phyloP scores from a whole-genome alignment of 495 filamentous ascomycete species.

The Cercophora scortea region DNA sequence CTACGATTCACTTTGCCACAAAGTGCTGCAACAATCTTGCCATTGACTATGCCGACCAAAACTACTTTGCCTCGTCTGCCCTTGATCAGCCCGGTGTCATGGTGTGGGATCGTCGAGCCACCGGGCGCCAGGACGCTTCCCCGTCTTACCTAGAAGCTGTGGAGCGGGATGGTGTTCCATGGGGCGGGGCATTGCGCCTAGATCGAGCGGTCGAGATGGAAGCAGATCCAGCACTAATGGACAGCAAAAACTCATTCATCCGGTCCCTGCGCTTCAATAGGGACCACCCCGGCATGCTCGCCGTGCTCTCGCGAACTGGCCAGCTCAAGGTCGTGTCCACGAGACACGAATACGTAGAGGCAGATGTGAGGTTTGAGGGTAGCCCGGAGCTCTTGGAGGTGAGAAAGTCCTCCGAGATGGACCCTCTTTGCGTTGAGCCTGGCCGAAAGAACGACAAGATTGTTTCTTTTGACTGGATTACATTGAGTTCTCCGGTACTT shows the following conservation, averaged over 20 bases:
- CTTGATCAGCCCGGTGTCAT: conserved; percentile 62
- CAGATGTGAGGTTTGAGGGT: conserved; percentile 24
- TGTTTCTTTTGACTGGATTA: conserved; percentile 83
- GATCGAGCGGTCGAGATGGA: conserved; percentile 52
- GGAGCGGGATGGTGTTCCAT: conserved; percentile 41
- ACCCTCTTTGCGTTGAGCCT: conserved; percentile 39
- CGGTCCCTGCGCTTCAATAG: conserved; percentile 76
- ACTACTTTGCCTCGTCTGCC: conserved; percentile 88
- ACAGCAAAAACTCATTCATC: conserved; percentile 48
- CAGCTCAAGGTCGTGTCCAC: conserved; percentile 69
- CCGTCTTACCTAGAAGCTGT: conserved; percentile 38
- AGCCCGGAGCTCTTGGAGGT: conserved; percentile 47
- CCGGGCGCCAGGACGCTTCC: conserved; percentile 38
- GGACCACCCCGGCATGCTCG: conserved; percentile 64
- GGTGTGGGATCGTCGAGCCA: conserved; percentile 81
- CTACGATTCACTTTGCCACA: conserved; percentile 57
- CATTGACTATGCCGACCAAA: conserved; percentile 82
- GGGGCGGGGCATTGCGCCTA: conserved; percentile 59
- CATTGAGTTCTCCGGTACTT: conserved; percentile 46
- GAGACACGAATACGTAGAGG: conserved; percentile 50
- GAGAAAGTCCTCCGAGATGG: conserved; percentile 43
- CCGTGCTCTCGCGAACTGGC: conserved; percentile 67
- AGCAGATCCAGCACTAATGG: conserved; percentile 28
- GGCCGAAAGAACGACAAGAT: conserved; percentile 52
- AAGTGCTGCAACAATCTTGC: conserved; percentile 84